A percentile compares a stretch with the other conserved stretches of the same genome.
phyloP scores from a whole-genome alignment of 2,329 filamentous ascomycete species.

The Talaromyces sp. region DNA sequence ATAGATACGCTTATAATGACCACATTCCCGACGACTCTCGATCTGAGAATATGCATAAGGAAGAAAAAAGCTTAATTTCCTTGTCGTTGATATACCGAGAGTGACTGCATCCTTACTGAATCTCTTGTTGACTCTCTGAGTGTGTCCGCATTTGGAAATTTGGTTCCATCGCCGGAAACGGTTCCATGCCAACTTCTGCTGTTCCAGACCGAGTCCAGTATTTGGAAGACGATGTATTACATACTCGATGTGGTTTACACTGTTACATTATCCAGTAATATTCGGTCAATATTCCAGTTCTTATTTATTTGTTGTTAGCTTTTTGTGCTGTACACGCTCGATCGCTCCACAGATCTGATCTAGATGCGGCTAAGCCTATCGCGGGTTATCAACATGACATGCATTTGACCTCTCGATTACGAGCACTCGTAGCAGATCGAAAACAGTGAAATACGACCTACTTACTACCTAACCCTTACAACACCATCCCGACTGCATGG shows the following conservation, averaged over 20 bases:
- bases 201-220: not conserved
- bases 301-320: constrained; percentile 1
- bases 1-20: not conserved
- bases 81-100: not conserved
- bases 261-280: not conserved
- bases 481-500: not conserved
- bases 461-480: not conserved
- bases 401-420: constrained; percentile 9
- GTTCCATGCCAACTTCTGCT: not conserved
- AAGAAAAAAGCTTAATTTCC: constrained; percentile 6
- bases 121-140: not conserved
- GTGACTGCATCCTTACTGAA: not conserved
- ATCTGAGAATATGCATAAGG: constrained; percentile 1
- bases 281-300: not conserved
- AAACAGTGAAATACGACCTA: not conserved
- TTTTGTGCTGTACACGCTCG: not conserved
- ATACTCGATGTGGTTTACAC: not conserved
- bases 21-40: not conserved
- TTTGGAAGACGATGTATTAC: not conserved
- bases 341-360: not conserved
- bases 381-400: constrained; percentile 1
- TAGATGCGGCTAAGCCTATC: constrained; percentile 8
- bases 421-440: not conserved
- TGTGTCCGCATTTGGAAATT: constrained; percentile 14
- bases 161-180: constrained; percentile 17